A percentile compares a stretch with the other conserved stretches of the same genome.
These are phyloP conservation scores for Xerophyta viscosa DNA, from an alignment of 106 monocot genomes.

Conservation along the genomic window DNA sequence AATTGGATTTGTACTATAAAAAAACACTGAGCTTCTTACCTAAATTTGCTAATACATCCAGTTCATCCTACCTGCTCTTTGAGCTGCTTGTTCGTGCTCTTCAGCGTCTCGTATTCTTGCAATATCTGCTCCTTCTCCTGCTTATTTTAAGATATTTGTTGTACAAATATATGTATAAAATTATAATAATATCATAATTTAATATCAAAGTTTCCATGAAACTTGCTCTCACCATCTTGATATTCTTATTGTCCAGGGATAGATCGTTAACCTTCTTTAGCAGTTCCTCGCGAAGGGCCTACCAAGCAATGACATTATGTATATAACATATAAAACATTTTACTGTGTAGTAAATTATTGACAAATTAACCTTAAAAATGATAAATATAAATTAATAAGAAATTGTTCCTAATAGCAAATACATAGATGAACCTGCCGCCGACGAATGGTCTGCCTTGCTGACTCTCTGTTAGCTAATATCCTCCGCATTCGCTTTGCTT, in stretches of 20 bases:
- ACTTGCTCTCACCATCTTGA: slow-evolving; percentile 60
- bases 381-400: too few relatives aligned
- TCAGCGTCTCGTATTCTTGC: slow-evolving; percentile 49
- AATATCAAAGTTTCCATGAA: too few relatives aligned
- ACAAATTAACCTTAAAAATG: too few relatives aligned
- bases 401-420: too few relatives aligned
- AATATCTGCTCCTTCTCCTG: slow-evolving; percentile 60
- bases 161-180: too few relatives aligned
- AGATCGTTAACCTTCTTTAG: slow-evolving; percentile 50
- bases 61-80: slow-evolving; percentile 53
- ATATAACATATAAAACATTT: too few relatives aligned
- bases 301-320: neutral
- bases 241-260: slow-evolving; percentile 52
- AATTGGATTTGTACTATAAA: neutral
- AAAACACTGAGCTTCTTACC: too few relatives aligned
- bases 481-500: slow-evolving; percentile 57
- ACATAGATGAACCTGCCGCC: slow-evolving; percentile 47
- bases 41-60: too few relatives aligned
- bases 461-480: slow-evolving; percentile 89
- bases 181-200: too few relatives aligned
- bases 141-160: neutral
- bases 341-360: too few relatives aligned
- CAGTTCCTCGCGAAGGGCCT: slow-evolving; percentile 72
- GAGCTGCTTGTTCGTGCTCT: slow-evolving; percentile 46
- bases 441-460: slow-evolving; percentile 80